Evolutionary conservation across 1,284 basidiomycete genomes (phyloP), one percentile per base, ranked within the genome.

Genomic region (Malassezia arunalokei): DNA sequence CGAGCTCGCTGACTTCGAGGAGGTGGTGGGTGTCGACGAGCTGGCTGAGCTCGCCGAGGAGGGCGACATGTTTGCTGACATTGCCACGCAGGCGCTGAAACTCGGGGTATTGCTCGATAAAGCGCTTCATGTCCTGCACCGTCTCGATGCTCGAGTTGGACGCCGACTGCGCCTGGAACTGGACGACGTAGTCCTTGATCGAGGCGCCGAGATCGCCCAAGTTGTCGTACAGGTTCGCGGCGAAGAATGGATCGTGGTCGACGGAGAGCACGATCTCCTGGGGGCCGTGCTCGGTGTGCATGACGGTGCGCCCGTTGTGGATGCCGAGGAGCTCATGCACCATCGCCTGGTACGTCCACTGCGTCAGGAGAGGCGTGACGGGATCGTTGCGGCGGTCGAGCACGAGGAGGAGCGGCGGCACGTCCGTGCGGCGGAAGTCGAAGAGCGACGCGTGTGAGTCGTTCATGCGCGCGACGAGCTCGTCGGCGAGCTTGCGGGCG

Each of bases 271-370:
- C 92, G 51, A 98, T 84, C 79, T 98, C 94, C 85, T 92, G 68
- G 31, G 47, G 42, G n/a, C 40, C 38, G 39, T 41, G 56, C 39
- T 42, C 24, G n/a, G 40, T 42, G 15, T 42, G 46, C 14, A 54
- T 24, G 24, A 28, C 31, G n/a, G 53, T 55, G 28, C 94, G 81
- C 14, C 91, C 92, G 71, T 96, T 96, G 62, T 86, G 83, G 54
- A 98, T 94, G 0, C 87, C 87, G 8, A 98, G 76, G 9, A 95
- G 77, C 73, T 98, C 94, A 68, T 99, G 94, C 0, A 96, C 92
- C 92, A 98, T 96, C 1, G 94, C 94, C 74, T 98, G 92, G 75
- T 98, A 98, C 11, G 94, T 98, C 94, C 94, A 98, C 74, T 95
- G 94, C 1, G 87, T 87, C 28, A 99, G 78, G n/a, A 99, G 76